Conservation (phyloP, 1,139 yeast species). For the Yamadazyma sp. region DNA sequence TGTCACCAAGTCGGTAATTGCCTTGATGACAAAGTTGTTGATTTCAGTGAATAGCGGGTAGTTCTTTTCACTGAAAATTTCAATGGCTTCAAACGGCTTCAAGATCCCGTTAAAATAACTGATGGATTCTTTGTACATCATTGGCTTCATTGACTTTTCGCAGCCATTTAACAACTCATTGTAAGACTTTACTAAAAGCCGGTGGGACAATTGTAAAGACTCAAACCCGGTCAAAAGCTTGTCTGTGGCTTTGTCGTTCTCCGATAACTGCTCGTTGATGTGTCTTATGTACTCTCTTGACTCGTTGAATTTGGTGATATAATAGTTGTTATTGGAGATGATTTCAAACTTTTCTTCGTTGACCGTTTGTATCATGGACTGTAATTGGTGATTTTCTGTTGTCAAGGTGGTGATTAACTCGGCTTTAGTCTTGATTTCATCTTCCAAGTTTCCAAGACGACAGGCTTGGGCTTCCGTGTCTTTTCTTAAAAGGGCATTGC, state of each 20-base stretch:
- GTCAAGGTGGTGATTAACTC: constrained; percentile 1
- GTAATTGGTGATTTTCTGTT: background rate
- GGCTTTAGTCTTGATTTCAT: background rate
- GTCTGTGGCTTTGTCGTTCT: constrained; percentile 2
- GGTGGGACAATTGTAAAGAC: constrained; percentile 7
- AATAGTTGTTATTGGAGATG: constrained; percentile 10
- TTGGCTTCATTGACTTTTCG: constrained; percentile 15
- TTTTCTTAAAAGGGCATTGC: background rate
- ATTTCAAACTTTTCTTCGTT: constrained; percentile 8
- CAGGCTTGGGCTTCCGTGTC: background rate
- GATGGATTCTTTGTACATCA: constrained; percentile 23
- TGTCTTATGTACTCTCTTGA: constrained; percentile 1
- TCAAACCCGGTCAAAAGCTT: background rate
- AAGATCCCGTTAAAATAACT: constrained; percentile 15
- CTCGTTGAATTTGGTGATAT: constrained; percentile 8
- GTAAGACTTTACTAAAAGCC: constrained; percentile 8
- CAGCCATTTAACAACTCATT: constrained; percentile 8
- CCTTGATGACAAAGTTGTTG: constrained; percentile 16
- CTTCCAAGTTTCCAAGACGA: background rate
- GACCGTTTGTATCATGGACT: constrained; percentile 1
- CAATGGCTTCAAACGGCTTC: constrained; percentile 12
- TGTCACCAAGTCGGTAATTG: constrained; percentile 21
- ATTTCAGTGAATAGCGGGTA: constrained; percentile 15
- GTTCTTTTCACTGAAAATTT: constrained; percentile 13
- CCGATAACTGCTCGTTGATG: background rate